Percentiles rank a stretch among this genome's conserved stretches.
Conservation (phyloP, 257 asterid species). For the Hygrophila difformis region DNA sequence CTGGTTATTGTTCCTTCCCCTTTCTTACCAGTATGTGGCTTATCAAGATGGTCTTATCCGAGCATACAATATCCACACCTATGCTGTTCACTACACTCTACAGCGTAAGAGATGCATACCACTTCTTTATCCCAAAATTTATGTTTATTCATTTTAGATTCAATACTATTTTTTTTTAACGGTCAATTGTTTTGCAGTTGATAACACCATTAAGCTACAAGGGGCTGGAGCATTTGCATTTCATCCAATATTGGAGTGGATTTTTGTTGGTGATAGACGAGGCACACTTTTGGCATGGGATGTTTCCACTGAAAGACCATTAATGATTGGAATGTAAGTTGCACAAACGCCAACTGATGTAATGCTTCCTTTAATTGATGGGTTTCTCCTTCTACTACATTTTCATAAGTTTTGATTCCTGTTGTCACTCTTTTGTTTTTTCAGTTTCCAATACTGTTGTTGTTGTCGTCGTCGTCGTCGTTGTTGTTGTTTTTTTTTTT, state of each 20-base stretch:
- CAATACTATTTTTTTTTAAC: conserved; percentile 1
- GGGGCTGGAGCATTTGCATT: conserved; percentile 99
- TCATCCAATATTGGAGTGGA: conserved; percentile 96
- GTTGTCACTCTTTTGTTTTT: conserved; percentile 1
- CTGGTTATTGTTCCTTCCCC: conserved; percentile 20
- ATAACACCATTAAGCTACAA: conserved; percentile 87
- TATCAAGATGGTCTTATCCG: conserved; percentile 95
- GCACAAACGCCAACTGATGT: not conserved
- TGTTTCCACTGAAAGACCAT: conserved; percentile 96
- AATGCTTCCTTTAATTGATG: conserved; percentile 2
- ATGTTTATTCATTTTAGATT: conserved; percentile 1
- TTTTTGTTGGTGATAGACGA: conserved; percentile 95
- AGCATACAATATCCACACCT: conserved; percentile 89
- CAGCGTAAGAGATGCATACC: conserved; percentile 61
- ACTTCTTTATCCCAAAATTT: conserved; percentile 10
- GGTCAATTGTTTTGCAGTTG: conserved; percentile 51
- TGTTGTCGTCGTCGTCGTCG: too few species aligned
- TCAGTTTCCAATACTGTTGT: too few species aligned
- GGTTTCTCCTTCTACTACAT: conserved; percentile 3
- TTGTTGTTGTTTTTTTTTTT: too few species aligned
- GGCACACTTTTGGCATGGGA: conserved; percentile 99
- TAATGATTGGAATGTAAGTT: conserved; percentile 98
- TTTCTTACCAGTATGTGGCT: conserved; percentile 82
- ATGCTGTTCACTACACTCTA: conserved; percentile 89
- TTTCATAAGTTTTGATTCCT: not conserved